These are phyloP conservation scores for Penicillium sp. DNA, from an alignment of 2,329 filamentous ascomycete genomes.

Conservation along the genomic window DNA sequence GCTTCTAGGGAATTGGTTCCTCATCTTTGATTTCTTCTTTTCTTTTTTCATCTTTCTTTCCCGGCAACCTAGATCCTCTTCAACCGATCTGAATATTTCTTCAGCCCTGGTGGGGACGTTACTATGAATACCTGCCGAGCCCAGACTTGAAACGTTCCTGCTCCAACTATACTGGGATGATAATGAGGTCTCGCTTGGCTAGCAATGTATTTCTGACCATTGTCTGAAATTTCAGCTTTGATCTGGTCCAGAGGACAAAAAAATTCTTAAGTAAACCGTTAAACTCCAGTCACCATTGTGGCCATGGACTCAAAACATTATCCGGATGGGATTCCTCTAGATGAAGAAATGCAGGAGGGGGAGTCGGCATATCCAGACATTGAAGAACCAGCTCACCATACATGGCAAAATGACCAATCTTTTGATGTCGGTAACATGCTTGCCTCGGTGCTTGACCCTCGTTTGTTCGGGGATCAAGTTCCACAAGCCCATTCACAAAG, in stretches of 20 bases:
- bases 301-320: slow-evolving; percentile 19
- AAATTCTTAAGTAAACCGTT: neutral
- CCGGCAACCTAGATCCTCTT: neutral
- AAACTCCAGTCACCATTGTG: neutral
- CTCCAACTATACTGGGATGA: slow-evolving; percentile 19
- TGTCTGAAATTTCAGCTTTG: neutral
- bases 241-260: neutral
- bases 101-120: slow-evolving; percentile 20
- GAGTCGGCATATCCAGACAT: slow-evolving; percentile 35
- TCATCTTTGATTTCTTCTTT: neutral
- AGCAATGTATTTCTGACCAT: slow-evolving; percentile 8
- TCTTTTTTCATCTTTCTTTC: neutral
- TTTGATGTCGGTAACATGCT: slow-evolving; percentile 14
- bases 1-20: neutral
- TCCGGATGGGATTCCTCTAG: slow-evolving; percentile 13
- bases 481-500: slow-evolving; percentile 4
- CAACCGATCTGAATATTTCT: slow-evolving; percentile 6
- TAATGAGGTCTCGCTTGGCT: slow-evolving; percentile 15
- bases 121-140: slow-evolving; percentile 23
- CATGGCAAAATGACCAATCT: slow-evolving; percentile 30
- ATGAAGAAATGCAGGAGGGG: slow-evolving; percentile 22
- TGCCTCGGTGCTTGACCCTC: slow-evolving; percentile 34
- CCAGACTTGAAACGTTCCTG: slow-evolving; percentile 20
- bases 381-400: slow-evolving; percentile 34
- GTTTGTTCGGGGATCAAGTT: slow-evolving; percentile 31